Conservation (phyloP, 2,329 filamentous ascomycete species). For the Fusarium verrucosum region DNA sequence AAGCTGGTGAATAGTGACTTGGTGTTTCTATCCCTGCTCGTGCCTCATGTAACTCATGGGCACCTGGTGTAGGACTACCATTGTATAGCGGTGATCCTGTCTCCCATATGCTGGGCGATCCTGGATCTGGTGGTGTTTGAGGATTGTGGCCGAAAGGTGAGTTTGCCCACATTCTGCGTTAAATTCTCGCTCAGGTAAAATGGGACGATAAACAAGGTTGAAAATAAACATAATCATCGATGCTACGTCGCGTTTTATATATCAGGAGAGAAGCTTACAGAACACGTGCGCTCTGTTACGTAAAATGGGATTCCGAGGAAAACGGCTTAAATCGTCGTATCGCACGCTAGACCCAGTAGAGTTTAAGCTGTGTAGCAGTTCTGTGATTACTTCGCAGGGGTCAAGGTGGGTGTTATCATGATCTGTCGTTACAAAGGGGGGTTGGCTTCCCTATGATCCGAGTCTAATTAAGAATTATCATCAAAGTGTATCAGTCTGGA, state of each 20-base stretch:
- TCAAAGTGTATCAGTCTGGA: no score
- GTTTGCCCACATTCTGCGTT: no score
- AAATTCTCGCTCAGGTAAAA: not conserved
- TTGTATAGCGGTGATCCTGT: not conserved
- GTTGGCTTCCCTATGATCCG: no score
- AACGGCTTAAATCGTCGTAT: no score
- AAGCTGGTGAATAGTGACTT: not conserved
- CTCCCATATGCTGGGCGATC: not conserved
- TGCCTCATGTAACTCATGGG: not conserved
- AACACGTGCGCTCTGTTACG: not conserved
- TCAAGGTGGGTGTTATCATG: no score
- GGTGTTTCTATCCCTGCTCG: not conserved
- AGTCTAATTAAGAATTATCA: no score
- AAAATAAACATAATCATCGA: not conserved
- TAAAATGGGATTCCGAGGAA: no score
- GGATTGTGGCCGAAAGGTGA: no score
- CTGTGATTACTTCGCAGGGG: no score
- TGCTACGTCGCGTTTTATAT: not conserved
- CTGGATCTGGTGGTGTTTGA: not conserved
- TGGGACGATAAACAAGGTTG: not conserved
- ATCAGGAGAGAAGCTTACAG: not conserved
- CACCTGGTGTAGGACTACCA: not conserved
- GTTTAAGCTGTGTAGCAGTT: no score
- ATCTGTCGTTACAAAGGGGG: no score
- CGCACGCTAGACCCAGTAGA: no score